Evolutionary conservation across 2,329 filamentous ascomycete genomes (phyloP).

Genomic region (Penicillium sp.): DNA sequence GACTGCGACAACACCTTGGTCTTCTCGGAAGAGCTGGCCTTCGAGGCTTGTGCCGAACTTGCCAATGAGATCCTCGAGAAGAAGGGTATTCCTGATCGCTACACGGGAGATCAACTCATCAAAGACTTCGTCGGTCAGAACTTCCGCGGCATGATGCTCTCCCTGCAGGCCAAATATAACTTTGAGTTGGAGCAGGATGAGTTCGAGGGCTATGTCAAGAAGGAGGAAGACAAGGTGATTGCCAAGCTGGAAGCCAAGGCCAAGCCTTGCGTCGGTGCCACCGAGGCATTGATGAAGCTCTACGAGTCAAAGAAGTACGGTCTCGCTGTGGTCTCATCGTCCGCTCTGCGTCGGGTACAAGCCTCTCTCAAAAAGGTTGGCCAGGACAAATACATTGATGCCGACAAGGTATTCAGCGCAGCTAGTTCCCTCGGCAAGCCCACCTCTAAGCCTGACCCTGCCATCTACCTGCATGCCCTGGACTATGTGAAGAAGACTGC

Average conservation of each 20-base stretch:
- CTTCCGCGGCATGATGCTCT: slow-evolving; percentile 86
- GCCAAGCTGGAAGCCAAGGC: slow-evolving; percentile 70
- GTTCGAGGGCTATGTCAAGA: slow-evolving; percentile 69
- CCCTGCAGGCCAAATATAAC: slow-evolving; percentile 71
- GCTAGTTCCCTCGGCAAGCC: slow-evolving; percentile 74
- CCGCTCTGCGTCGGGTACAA: slow-evolving; percentile 72
- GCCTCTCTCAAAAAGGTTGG: slow-evolving; percentile 77
- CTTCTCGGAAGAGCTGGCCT: slow-evolving; percentile 84
- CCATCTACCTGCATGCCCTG: slow-evolving; percentile 79
- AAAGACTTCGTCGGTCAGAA: slow-evolving; percentile 89
- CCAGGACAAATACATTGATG: slow-evolving; percentile 77
- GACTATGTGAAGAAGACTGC: slow-evolving; percentile 70
- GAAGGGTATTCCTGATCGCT: slow-evolving; percentile 64
- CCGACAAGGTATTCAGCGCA: slow-evolving; percentile 75
- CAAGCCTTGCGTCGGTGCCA: slow-evolving; percentile 67
- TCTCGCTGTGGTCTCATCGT: slow-evolving; percentile 78
- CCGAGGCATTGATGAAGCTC: slow-evolving; percentile 66
- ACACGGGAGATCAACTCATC: slow-evolving; percentile 77
- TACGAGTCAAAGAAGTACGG: slow-evolving; percentile 63
- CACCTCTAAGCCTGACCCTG: slow-evolving; percentile 88
- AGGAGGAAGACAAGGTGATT: slow-evolving; percentile 82
- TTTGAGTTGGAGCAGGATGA: slow-evolving; percentile 69
- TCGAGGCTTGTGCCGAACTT: slow-evolving; percentile 85
- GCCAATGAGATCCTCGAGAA: slow-evolving; percentile 79
- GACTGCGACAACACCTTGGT: slow-evolving; percentile 87